Evolutionary conservation across 2,329 filamentous ascomycete species (phyloP), one percentile per base, ranked within the genome.

Genomic region (Aspergillus pseudoglaucus): DNA sequence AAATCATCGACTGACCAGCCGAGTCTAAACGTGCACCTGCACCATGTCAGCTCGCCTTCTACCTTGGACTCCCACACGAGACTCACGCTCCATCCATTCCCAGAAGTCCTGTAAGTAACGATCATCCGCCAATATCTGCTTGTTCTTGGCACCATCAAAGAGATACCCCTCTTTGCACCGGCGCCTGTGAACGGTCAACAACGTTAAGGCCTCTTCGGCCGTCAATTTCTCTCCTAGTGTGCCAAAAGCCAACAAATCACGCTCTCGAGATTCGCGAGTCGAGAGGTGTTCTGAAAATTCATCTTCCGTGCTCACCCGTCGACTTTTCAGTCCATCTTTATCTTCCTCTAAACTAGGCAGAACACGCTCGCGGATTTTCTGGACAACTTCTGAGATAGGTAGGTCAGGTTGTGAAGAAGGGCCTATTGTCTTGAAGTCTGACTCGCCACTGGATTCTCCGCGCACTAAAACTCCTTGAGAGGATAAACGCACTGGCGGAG

Each of bases 81-180:
- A 56, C 71, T 56, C 59, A 72, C 79, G 74, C 50, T 76, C 69
- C 30, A 83, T 65, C 61, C 80, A 78, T 40, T 71, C 72, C 82
- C 82, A 85, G 30, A 83, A 69, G 6, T 77, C 75, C 46, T 79
- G 75, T 4, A 84, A 68, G 61, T 73, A 74, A 42, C 72, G 73
- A 55, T 83, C 75, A 45, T 82, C 79, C 2, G 71, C 65, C 3
- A 82, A 66, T 22, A 84, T 76, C 6, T 68, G 61, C 51, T 74
- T 74, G 54, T 84, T 84, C 46, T 70, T 76, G 18, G 66, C 63
- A 49, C 75, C 77, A 51, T 83, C 73, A 42, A 83, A 69, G 1
- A 73, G 55, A 50, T 76, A 76, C 1, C 74, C 82, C 59, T 79
- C 78, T 49, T 73, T 71, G 57, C 80, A 83, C 12, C 82, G 65